Evolutionary conservation across 805 yeast species (phyloP).

Genomic region (Wickerhamiella australiensis): DNA sequence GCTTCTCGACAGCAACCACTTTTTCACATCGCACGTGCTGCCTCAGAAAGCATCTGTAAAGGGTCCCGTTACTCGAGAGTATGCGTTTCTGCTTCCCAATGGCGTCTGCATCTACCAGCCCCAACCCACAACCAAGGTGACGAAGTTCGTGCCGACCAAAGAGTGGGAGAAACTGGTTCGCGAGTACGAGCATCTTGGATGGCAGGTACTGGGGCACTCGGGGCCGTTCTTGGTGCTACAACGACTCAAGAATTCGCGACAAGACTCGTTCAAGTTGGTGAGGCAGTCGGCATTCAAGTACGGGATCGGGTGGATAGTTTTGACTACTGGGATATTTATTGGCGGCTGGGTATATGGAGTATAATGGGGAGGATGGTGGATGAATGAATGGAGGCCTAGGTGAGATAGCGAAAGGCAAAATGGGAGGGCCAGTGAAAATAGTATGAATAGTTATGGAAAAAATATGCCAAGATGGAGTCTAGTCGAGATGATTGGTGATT

Average conservation of each 20-base stretch:
- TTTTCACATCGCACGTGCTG: conserved; percentile 35
- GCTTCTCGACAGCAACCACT: conserved; percentile 30
- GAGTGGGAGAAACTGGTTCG: conserved; percentile 27
- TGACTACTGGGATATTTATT: conserved; percentile 15
- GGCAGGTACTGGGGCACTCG: conserved; percentile 42
- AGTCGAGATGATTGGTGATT: no score
- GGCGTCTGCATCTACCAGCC: conserved; percentile 7
- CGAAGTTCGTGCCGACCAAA: background rate
- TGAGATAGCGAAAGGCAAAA: background rate
- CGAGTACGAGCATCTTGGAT: conserved; percentile 35
- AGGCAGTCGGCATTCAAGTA: conserved; percentile 4
- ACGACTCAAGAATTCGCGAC: conserved; percentile 21
- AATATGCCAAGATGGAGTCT: no score
- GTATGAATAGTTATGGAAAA: no score
- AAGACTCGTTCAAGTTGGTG: background rate
- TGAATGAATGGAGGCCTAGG: no score
- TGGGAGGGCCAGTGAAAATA: no score
- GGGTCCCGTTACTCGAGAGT: conserved; percentile 10
- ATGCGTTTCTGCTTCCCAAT: conserved; percentile 14
- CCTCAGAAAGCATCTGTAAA: background rate
- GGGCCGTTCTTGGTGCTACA: conserved; percentile 34
- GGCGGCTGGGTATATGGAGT: conserved; percentile 7
- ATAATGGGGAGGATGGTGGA: background rate
- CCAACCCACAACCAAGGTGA: conserved; percentile 10
- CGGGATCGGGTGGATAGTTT: conserved; percentile 9